These are phyloP conservation scores for Colletotrichum karsti DNA, from an alignment of 2,329 filamentous ascomycete genomes.

Conservation along the genomic window DNA sequence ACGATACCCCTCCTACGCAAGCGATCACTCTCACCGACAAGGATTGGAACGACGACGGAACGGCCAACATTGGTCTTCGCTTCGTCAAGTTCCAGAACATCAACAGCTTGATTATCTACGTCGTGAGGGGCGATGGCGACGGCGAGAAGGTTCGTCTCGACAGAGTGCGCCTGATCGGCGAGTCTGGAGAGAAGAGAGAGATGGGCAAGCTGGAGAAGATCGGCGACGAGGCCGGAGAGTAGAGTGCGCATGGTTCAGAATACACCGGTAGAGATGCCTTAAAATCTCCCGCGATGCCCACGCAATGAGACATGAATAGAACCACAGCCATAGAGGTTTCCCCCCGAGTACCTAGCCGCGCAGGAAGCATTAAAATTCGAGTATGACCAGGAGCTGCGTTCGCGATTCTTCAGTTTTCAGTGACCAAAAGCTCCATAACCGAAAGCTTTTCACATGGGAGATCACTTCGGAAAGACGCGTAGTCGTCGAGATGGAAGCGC, in stretches of 20 bases:
- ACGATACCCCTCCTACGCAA: conserved; percentile 85
- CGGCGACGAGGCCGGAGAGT: conserved; percentile 76
- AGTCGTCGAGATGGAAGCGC: no score
- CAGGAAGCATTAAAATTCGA: conserved; percentile 3
- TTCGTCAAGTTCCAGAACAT: conserved; percentile 99
- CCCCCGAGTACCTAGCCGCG: background rate
- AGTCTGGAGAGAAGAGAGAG: conserved; percentile 89
- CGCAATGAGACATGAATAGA: conserved; percentile 27
- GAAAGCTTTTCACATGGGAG: no score
- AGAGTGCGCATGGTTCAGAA: conserved; percentile 31
- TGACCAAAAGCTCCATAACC: no score
- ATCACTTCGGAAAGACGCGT: no score
- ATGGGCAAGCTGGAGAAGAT: conserved; percentile 97
- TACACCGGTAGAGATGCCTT: background rate
- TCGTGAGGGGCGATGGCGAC: conserved; percentile 85
- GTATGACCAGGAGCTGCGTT: background rate
- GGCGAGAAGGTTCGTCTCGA: conserved; percentile 88
- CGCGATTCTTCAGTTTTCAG: background rate
- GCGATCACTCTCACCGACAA: conserved; percentile 75
- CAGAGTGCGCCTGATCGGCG: conserved; percentile 82
- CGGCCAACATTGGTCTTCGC: conserved; percentile 76
- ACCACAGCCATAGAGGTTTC: conserved; percentile 21
- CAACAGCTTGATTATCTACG: conserved; percentile 84
- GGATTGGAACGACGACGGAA: conserved; percentile 86
- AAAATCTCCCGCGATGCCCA: conserved; percentile 3